Evolutionary conservation across 805 yeast species (phyloP).

Genomic region (Barnettozyma pratensis): DNA sequence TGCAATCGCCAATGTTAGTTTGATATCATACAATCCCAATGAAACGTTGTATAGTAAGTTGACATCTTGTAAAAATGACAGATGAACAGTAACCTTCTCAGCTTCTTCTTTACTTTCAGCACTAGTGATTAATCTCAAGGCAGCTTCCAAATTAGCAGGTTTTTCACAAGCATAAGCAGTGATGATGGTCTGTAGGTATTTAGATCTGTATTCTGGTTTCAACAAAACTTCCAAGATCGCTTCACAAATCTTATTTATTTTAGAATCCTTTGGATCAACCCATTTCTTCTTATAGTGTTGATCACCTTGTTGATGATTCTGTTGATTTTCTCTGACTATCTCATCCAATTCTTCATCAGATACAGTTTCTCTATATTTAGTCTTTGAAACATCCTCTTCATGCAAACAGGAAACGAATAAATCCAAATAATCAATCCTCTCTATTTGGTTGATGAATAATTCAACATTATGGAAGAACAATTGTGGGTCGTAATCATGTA

Average conservation of each 20-base stretch:
- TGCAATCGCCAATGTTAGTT: slow-evolving; percentile 76
- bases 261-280: slow-evolving; percentile 39
- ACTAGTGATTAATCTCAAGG: slow-evolving; percentile 57
- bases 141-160: slow-evolving; percentile 80
- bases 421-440: slow-evolving; percentile 71
- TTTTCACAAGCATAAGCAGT: slow-evolving; percentile 91
- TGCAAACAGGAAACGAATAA: slow-evolving; percentile 80
- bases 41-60: slow-evolving; percentile 76
- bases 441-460: slow-evolving; percentile 63
- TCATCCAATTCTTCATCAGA: slow-evolving; percentile 27
- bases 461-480: slow-evolving; percentile 61
- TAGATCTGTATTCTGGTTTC: slow-evolving; percentile 42
- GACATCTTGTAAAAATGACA: slow-evolving; percentile 88
- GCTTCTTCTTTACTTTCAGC: slow-evolving; percentile 41
- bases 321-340: slow-evolving; percentile 25
- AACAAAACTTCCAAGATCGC: slow-evolving; percentile 55
- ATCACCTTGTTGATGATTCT: slow-evolving; percentile 29
- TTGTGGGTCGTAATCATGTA: slow-evolving; percentile 82
- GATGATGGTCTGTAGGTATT: slow-evolving; percentile 69
- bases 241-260: slow-evolving; percentile 75
- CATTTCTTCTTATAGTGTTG: slow-evolving; percentile 30
- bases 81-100: slow-evolving; percentile 68
- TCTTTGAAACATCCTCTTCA: slow-evolving; percentile 77
- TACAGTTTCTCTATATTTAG: slow-evolving; percentile 76
- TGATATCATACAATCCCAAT: slow-evolving; percentile 76